Base-by-base conservation (phyloP, 192 early-diverging fungal genomes). In the Funneliformis geosporum region DNA sequence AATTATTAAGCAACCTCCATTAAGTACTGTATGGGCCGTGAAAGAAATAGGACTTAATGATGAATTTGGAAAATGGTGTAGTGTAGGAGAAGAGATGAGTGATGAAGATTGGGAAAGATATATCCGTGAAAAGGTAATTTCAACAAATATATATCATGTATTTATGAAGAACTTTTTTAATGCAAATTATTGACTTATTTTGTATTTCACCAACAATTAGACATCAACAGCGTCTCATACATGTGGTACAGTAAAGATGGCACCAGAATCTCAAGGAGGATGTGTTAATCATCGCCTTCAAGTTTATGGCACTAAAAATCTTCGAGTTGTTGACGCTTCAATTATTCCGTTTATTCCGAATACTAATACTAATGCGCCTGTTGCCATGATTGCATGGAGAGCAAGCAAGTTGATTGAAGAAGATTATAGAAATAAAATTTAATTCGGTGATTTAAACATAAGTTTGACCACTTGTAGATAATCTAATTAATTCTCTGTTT, bases 251-350 rank as follows among this genome's bases (percentile, higher is more conserved):
- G 33, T 33, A 33, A 33, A 33, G 33, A 33, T 33, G 33, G 33
- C 33, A 33, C 33, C 33, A 33, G 33, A 33, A 33, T 33, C 33
- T 33, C 33, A 33, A 33, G 33, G 33, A 28, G 62, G 62, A 8
- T 23, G n/a, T 11, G 62, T 65, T 27, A 28, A 65, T 65, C 62
- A 65, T 65, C n/a, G 62, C 7, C 62, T 65, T 65, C 62, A 28
- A 65, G 62, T 65, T 65, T 65, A 65, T 65, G 62, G 62, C 11
- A 65, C 62, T 0, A 28, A 65, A 65, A 65, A 65, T 65, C 62
- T 65, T 10, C 27, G 62, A 33, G 33, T 33, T 33, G 33, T 33
- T 33, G 33, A 33, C 33, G 33, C 33, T 33, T 33, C 33, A 33
- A 65, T 65, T 28, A 28, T 65, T 33, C 62, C 62, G 12, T 28